Evolutionary conservation across 2,329 filamentous ascomycete genomes (phyloP).

Genomic region (Paecilomyces variotii): DNA sequence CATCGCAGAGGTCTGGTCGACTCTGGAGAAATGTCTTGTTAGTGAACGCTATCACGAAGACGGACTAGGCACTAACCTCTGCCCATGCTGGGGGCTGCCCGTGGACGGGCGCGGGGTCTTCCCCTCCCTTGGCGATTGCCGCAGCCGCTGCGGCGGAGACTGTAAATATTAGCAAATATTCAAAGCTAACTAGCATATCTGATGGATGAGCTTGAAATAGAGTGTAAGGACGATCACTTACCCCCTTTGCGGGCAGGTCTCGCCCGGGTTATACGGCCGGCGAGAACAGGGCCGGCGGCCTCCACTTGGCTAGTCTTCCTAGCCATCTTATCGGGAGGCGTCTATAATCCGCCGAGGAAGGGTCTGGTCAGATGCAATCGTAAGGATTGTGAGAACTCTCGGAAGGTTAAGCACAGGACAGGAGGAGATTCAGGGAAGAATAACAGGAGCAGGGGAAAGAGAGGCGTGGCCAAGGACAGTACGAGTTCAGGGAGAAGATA

Average conservation of each 20-base stretch:
- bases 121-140: neutral
- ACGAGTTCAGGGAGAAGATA: too few relatives aligned
- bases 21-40: conserved; percentile 12
- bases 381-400: too few relatives aligned
- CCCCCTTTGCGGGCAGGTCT: neutral
- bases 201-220: neutral
- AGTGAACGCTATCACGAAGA: neutral
- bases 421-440: too few relatives aligned
- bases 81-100: conserved; percentile 49
- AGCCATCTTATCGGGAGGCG: neutral
- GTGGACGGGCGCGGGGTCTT: conserved; percentile 6
- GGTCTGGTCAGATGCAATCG: too few relatives aligned
- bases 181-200: neutral
- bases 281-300: neutral
- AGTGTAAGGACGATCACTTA: conserved; percentile 1
- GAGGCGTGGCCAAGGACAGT: neutral
- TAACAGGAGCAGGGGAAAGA: neutral
- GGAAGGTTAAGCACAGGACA: too few relatives aligned
- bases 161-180: neutral
- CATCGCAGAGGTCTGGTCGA: conserved; percentile 56
- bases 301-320: neutral
- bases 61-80: conserved; percentile 20
- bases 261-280: neutral
- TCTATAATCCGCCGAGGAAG: too few relatives aligned
- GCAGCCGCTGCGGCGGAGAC: neutral